These are phyloP conservation scores for Fusarium irregulare DNA, from an alignment of 2,329 filamentous ascomycete species.

Conservation along the genomic window DNA sequence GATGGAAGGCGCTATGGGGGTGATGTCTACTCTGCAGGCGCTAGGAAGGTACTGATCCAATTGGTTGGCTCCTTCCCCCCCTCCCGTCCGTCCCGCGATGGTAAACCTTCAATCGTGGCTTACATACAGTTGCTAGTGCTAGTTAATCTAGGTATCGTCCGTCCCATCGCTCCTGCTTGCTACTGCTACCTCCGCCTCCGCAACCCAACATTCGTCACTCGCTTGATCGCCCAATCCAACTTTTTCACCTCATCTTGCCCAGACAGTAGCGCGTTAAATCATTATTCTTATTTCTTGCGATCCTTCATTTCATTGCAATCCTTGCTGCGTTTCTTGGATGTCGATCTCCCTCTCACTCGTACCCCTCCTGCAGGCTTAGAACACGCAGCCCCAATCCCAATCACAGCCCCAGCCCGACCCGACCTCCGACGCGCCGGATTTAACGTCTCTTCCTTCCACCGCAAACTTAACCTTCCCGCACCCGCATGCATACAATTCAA, in stretches of 20 bases:
- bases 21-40: conserved; percentile 19
- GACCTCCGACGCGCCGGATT: conserved; percentile 27
- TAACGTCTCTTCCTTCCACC: conserved; percentile 26
- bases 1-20: conserved; percentile 15
- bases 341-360: conserved; percentile 17
- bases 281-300: conserved; percentile 14
- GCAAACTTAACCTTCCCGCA: conserved; percentile 15
- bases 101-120: conserved; percentile 35
- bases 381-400: conserved; percentile 27
- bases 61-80: conserved; percentile 14
- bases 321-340: conserved; percentile 16
- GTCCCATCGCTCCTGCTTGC: conserved; percentile 4
- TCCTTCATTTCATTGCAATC: conserved; percentile 1
- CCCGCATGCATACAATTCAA: conserved; percentile 31
- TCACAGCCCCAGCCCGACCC: not conserved
- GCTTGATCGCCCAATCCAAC: conserved; percentile 20
- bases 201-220: conserved; percentile 28
- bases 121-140: conserved; percentile 26
- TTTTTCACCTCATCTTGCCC: conserved; percentile 19
- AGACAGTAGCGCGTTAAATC: not conserved
- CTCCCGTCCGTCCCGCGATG: conserved; percentile 31
- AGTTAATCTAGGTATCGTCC: conserved; percentile 27
- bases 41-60: conserved; percentile 32
- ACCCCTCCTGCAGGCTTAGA: conserved; percentile 32
- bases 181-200: conserved; percentile 33